phyloP scores from a whole-genome alignment of 441 rosid genomes.

The Corymbia citriodora region DNA sequence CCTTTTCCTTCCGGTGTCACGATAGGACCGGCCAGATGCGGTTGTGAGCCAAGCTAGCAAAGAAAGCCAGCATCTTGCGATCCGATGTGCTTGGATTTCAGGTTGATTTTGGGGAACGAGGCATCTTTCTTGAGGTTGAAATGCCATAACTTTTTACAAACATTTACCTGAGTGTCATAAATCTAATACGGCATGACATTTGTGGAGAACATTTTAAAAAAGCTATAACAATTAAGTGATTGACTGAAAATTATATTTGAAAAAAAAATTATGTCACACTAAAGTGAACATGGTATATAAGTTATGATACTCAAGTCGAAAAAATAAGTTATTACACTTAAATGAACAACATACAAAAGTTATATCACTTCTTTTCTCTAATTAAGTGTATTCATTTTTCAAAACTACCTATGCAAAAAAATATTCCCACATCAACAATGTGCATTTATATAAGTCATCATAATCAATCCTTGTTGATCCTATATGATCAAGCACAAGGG shows the following conservation, averaged over 20 bases:
- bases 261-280: too few species aligned
- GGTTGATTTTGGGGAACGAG: neutral
- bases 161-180: fast-evolving
- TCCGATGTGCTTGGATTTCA: fast-evolving
- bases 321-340: too few species aligned
- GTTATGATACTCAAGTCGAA: fast-evolving
- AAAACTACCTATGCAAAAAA: fast-evolving
- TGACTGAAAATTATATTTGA: fast-evolving
- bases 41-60: neutral
- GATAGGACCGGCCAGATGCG: fast-evolving
- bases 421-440: too few species aligned
- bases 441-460: too few species aligned
- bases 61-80: neutral
- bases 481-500: neutral
- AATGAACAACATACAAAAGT: fast-evolving
- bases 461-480: neutral
- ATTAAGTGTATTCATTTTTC: too few species aligned
- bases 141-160: neutral
- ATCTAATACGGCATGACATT: too few species aligned
- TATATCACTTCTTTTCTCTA: too few species aligned
- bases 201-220: too few species aligned
- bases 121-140: fast-evolving
- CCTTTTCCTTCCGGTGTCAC: neutral
- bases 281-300: fast-evolving
- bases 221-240: fast-evolving